Conservation (phyloP, 805 yeast genomes). For the Hanseniaspora nectarophila region DNA sequence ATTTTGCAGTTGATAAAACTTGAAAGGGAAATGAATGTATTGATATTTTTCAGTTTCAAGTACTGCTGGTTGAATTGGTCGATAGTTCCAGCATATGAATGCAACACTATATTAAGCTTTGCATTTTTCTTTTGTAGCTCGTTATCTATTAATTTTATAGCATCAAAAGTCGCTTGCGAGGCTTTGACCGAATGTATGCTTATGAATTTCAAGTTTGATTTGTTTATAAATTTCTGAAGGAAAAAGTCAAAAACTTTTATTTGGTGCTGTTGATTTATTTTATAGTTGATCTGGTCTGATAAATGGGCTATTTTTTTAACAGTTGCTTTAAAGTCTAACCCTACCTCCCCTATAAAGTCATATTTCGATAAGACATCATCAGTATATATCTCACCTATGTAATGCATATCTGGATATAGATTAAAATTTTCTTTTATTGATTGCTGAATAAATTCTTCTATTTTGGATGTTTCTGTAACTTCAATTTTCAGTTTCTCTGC, state of each 20-base stretch:
- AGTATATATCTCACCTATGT: neutral
- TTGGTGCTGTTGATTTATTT: slow-evolving; percentile 61
- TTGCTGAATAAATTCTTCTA: slow-evolving; percentile 29
- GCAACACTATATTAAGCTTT: slow-evolving; percentile 46
- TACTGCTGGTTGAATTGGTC: slow-evolving; percentile 46
- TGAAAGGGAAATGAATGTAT: slow-evolving; percentile 25
- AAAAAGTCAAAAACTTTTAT: slow-evolving; percentile 37
- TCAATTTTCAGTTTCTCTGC: slow-evolving; percentile 30
- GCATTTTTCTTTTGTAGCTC: slow-evolving; percentile 14
- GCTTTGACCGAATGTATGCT: slow-evolving; percentile 64
- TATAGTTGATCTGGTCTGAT: slow-evolving; percentile 30
- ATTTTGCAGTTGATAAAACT: slow-evolving; percentile 22
- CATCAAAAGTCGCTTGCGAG: slow-evolving; percentile 35
- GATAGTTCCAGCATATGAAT: slow-evolving; percentile 73
- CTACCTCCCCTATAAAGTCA: slow-evolving; percentile 74
- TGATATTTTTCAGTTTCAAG: slow-evolving; percentile 20
- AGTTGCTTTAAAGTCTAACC: slow-evolving; percentile 62
- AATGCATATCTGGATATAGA: neutral
- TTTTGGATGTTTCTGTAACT: slow-evolving; percentile 51
- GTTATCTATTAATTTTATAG: slow-evolving; percentile 15
- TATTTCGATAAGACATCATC: neutral
- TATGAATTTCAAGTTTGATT: slow-evolving; percentile 43
- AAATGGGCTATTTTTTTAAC: slow-evolving; percentile 25
- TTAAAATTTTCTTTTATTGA: slow-evolving; percentile 18
- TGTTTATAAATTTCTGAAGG: slow-evolving; percentile 41